Percentiles rank a stretch among this genome's conserved stretches.
Conservation (phyloP, 1,139 yeast species). For the Sporopachydermia cereana region DNA sequence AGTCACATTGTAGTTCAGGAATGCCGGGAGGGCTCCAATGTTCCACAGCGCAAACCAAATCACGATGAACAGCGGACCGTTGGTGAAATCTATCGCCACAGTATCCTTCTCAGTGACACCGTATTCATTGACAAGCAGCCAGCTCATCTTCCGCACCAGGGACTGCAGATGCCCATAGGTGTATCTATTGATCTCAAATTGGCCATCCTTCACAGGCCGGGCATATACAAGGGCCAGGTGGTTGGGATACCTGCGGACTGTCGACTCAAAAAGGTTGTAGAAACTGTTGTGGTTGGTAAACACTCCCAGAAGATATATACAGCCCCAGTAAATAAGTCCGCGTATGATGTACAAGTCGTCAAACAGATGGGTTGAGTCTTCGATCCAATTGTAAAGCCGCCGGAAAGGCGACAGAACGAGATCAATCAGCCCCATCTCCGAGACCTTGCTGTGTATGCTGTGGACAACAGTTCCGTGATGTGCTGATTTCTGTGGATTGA, state of each 20-base stretch:
- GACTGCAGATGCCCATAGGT: slow-evolving; percentile 63
- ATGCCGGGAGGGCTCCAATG: slow-evolving; percentile 82
- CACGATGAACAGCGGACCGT: slow-evolving; percentile 70
- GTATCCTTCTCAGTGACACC: slow-evolving; percentile 56
- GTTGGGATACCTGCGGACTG: slow-evolving; percentile 40
- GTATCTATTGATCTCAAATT: slow-evolving; percentile 47
- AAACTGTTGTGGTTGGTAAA: slow-evolving; percentile 41
- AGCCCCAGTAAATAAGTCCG: slow-evolving; percentile 17
- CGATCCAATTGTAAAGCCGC: slow-evolving; percentile 7
- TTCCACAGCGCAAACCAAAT: slow-evolving; percentile 87
- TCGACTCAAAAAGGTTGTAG: slow-evolving; percentile 54
- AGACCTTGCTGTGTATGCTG: too few species aligned
- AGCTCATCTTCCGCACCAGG: slow-evolving; percentile 52
- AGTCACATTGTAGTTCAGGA: slow-evolving; percentile 68
- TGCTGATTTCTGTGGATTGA: too few species aligned
- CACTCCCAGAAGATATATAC: slow-evolving; percentile 18
- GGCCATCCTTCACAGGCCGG: slow-evolving; percentile 40
- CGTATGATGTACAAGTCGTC: slow-evolving; percentile 20
- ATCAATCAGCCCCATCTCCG: too few species aligned
- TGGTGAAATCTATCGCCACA: slow-evolving; percentile 71
- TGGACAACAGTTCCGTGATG: too few species aligned
- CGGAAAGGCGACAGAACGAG: too few species aligned
- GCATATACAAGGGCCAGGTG: slow-evolving; percentile 52
- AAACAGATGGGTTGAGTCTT: slow-evolving; percentile 16
- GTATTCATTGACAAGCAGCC: slow-evolving; percentile 49